Conservation (phyloP, 2,329 filamentous ascomycete species). For the Calonectria ilicicola region DNA sequence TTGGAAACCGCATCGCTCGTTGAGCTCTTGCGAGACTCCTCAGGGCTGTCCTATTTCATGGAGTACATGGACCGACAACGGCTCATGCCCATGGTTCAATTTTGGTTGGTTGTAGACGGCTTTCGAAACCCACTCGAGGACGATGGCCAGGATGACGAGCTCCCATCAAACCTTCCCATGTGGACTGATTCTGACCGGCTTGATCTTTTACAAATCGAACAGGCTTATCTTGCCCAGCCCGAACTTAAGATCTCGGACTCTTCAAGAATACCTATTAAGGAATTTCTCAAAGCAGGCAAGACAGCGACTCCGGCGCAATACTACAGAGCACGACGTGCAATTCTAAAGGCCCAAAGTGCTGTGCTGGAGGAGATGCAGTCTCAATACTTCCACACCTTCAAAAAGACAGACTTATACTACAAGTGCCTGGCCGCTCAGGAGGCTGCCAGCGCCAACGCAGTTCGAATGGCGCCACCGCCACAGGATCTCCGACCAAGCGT, state of each 20-base stretch:
- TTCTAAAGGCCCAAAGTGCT: conserved; percentile 84
- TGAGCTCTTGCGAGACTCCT: conserved; percentile 89
- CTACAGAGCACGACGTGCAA: conserved; percentile 81
- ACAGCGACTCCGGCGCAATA: conserved; percentile 85
- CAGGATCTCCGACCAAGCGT: conserved; percentile 38
- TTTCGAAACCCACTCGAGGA: conserved; percentile 95
- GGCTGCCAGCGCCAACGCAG: conserved; percentile 57
- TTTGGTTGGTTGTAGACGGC: conserved; percentile 98
- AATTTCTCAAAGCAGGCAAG: conserved; percentile 83
- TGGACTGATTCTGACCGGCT: conserved; percentile 89
- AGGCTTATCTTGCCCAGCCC: conserved; percentile 85
- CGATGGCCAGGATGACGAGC: conserved; percentile 71
- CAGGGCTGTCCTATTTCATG: conserved; percentile 98
- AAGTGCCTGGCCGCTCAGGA: conserved; percentile 95
- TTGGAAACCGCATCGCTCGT: conserved; percentile 82
- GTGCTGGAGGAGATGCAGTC: conserved; percentile 88
- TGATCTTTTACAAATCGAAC: conserved; percentile 91
- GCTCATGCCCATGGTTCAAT: conserved; percentile 91
- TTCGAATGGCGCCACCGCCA: conserved; percentile 33
- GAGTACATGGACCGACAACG: conserved; percentile 97
- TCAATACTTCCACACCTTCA: conserved; percentile 86
- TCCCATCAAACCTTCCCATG: conserved; percentile 70
- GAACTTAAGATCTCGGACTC: conserved; percentile 83
- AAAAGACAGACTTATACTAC: conserved; percentile 93
- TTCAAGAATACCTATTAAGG: conserved; percentile 76